Evolutionary conservation across 2,329 filamentous ascomycete genomes (phyloP).

Genomic region (Aspergillus carbonarius): DNA sequence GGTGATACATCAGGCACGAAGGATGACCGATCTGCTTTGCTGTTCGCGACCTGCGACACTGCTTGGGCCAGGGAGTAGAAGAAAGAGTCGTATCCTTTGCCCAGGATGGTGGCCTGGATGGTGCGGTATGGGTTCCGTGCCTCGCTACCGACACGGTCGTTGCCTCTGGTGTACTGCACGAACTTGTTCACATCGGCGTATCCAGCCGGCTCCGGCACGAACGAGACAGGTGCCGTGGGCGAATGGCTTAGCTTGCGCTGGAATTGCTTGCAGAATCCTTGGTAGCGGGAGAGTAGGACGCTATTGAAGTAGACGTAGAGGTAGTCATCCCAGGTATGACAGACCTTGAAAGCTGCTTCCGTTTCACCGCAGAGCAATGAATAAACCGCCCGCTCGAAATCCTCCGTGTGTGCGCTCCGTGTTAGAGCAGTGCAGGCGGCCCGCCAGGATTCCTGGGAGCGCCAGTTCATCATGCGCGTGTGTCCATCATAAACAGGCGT

Average conservation of each 20-base stretch:
- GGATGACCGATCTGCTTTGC: constrained; percentile 25
- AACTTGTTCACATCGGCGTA: constrained; percentile 41
- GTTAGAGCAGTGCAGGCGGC: constrained; percentile 49
- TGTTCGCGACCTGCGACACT: constrained; percentile 36
- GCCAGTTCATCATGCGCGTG: constrained; percentile 44
- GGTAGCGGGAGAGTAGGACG: constrained; percentile 76
- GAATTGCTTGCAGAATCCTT: constrained; percentile 58
- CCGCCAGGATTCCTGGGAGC: constrained; percentile 40
- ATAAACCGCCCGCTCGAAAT: constrained; percentile 87
- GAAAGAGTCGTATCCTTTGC: constrained; percentile 43
- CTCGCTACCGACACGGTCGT: constrained; percentile 39
- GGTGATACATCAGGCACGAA: constrained; percentile 45
- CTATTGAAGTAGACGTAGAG: constrained; percentile 87
- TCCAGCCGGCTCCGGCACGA: constrained; percentile 57
- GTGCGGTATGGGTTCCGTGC: constrained; percentile 46
- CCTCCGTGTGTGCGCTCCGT: constrained; percentile 63
- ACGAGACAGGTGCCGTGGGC: constrained; percentile 53
- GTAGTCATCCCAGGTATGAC: constrained; percentile 79
- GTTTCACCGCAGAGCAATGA: constrained; percentile 86
- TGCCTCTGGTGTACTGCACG: constrained; percentile 35
- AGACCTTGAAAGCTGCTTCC: constrained; percentile 71
- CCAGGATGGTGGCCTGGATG: constrained; percentile 45
- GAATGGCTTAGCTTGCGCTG: constrained; percentile 52
- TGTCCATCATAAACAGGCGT: constrained; percentile 37
- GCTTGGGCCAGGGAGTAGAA: constrained; percentile 43